Conservation (phyloP, 2,329 filamentous ascomycete genomes). For the Penicillium sp. region DNA sequence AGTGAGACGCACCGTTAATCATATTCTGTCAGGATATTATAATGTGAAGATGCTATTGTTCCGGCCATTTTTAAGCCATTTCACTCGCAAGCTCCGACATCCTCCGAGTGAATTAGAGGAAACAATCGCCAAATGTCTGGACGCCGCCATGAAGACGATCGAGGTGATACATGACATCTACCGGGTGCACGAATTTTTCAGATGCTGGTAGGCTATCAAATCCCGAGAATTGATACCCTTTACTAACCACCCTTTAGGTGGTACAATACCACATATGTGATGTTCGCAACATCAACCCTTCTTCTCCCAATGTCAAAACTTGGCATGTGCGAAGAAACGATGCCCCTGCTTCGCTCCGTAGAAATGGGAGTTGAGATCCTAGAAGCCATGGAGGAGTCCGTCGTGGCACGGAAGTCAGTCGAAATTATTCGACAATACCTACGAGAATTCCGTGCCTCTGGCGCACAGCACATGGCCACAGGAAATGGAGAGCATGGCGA, state of each 20-base stretch:
- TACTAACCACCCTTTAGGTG: slow-evolving; percentile 29
- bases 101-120: slow-evolving; percentile 29
- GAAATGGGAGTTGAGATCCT: slow-evolving; percentile 43
- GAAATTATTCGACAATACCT: slow-evolving; percentile 38
- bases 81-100: slow-evolving; percentile 29
- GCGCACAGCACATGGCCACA: slow-evolving; percentile 7
- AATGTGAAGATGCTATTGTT: slow-evolving; percentile 45
- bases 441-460: slow-evolving; percentile 26
- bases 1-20: neutral
- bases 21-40: slow-evolving; percentile 32
- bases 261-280: slow-evolving; percentile 47
- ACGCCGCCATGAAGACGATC: slow-evolving; percentile 42
- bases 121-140: slow-evolving; percentile 39
- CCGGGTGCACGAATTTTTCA: slow-evolving; percentile 41
- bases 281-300: slow-evolving; percentile 42
- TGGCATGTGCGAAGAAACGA: slow-evolving; percentile 30
- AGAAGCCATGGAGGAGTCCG: slow-evolving; percentile 45
- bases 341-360: slow-evolving; percentile 30
- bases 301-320: slow-evolving; percentile 36
- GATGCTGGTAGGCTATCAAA: slow-evolving; percentile 38
- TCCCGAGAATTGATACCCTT: neutral
- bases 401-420: slow-evolving; percentile 42
- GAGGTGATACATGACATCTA: slow-evolving; percentile 43
- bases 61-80: slow-evolving; percentile 36
- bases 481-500: slow-evolving; percentile 2